Evolutionary conservation across 2,329 filamentous ascomycete species (phyloP).

Genomic region (Penicillium sp.): DNA sequence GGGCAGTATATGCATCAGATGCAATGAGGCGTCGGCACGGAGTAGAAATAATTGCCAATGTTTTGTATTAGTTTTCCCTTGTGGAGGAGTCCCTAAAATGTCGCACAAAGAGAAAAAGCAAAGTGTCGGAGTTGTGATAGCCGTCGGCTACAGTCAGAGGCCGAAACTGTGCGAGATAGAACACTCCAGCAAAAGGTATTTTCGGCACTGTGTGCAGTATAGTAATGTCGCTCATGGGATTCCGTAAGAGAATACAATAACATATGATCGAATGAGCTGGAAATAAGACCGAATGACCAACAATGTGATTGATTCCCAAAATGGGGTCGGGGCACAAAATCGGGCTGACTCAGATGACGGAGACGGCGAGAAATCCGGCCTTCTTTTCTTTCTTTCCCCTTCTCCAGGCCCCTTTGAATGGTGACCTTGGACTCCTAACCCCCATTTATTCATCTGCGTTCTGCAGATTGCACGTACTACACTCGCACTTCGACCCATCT

Average conservation of each 20-base stretch:
- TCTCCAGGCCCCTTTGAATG: conserved; percentile 1
- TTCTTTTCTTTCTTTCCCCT: neutral
- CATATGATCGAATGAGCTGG: neutral
- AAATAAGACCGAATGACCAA: neutral
- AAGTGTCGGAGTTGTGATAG: neutral
- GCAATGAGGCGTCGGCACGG: neutral
- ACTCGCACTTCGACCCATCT: neutral
- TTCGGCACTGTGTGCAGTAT: no score
- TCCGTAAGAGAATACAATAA: neutral
- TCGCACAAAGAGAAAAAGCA: neutral
- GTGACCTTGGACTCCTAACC: conserved; percentile 1
- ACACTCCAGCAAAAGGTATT: neutral
- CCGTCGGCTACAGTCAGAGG: neutral
- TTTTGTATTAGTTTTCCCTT: no score
- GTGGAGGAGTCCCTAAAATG: no score
- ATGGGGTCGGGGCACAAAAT: conserved; percentile 1
- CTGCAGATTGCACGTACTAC: neutral
- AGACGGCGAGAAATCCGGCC: conserved; percentile 1
- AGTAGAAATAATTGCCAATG: no score
- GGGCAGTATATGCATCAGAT: neutral
- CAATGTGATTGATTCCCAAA: neutral
- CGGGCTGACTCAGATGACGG: conserved; percentile 11
- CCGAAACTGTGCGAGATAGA: neutral
- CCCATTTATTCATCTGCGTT: neutral
- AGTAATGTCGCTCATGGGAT: neutral